Base-by-base conservation (phyloP, 1,139 yeast species). In the Candida tetrigidarum region DNA sequence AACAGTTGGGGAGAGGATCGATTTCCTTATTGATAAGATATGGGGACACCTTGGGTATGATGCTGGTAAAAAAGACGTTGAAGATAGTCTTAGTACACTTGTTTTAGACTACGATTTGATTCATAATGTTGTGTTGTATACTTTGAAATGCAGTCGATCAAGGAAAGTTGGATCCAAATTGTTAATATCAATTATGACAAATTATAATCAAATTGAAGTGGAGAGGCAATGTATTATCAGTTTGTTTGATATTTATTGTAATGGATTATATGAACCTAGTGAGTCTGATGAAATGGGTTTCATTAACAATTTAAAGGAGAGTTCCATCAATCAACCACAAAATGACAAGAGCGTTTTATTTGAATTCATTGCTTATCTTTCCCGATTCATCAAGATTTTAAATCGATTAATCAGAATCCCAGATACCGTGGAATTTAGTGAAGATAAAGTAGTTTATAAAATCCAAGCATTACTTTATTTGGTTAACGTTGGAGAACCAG, bases 11-110 rank as follows among this genome's bases (percentile, higher is more conserved):
- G 76, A 76, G 25, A 69, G 86, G 50, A 76, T 85, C 36, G 83
- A 91, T 0, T 57, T 53, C n/a, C 65, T 87, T 42, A 56, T 89
- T 14, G 73, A 76, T 46, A 79, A 76, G 46, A 78, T 83, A 27
- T 90, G 97, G 97, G 85, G 83, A 50, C 68, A 78, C 9, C 73
- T 89, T 47, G 95, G 91, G 9, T 78, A 85, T 84, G 81, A 81
- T 12, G 79, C 87, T 0, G 69, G 79, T 30, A 73, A 74, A 19
- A 86, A 83, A 45, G 88, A 84, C 56, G 60, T 70, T 33, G 84
- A 39, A 73, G 89, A 37, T 69, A 89, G 41, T 80, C 80, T 48
- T 88, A 84, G 47, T 67, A 89, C 50, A 73, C 86, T 69, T 73
- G 84, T 41, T 78, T 86, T 58, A 83, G 88, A 40, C 73, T 89